phyloP scores from a whole-genome alignment of 352 stramenopile species.

The Bremia lactucae region DNA sequence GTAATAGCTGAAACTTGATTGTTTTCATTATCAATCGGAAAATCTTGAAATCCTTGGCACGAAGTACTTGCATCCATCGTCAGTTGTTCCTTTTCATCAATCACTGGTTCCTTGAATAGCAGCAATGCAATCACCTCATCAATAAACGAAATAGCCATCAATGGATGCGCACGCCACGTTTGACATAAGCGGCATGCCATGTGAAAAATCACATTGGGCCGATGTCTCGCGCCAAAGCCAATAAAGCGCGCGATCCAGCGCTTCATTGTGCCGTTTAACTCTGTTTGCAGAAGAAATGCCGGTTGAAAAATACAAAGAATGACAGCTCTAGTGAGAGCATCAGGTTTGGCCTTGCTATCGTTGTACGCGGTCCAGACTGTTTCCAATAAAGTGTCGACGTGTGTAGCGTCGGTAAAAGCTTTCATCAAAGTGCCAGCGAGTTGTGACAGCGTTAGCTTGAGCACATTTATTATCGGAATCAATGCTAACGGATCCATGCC shows the following conservation, averaged over 20 bases:
- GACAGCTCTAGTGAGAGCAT: constrained; percentile 52
- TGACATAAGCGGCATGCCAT: constrained; percentile 52
- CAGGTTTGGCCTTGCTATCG: constrained; percentile 57
- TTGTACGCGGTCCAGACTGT: constrained; percentile 62
- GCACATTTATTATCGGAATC: constrained; percentile 58
- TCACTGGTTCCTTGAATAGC: constrained; percentile 70
- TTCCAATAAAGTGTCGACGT: constrained; percentile 33
- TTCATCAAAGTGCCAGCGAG: constrained; percentile 27
- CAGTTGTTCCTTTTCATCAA: constrained; percentile 52
- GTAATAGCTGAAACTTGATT: constrained; percentile 18
- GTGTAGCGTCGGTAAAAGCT: constrained; percentile 8
- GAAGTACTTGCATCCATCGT: constrained; percentile 8
- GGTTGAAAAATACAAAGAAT: constrained; percentile 67
- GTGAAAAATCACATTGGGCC: constrained; percentile 77
- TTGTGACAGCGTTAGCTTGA: constrained; percentile 39
- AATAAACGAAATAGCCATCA: constrained; percentile 33
- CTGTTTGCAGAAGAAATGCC: constrained; percentile 31
- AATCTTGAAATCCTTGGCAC: constrained; percentile 19
- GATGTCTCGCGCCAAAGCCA: constrained; percentile 39
- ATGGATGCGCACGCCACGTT: constrained; percentile 46
- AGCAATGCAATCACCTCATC: constrained; percentile 61
- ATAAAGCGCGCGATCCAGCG: constrained; percentile 46
- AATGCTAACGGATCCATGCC: constrained; percentile 47
- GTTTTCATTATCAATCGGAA: constrained; percentile 1
- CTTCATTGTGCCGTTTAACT: constrained; percentile 32